Base-by-base conservation (phyloP, 345 rosid species). In the Gossypium rotundifolium region DNA sequence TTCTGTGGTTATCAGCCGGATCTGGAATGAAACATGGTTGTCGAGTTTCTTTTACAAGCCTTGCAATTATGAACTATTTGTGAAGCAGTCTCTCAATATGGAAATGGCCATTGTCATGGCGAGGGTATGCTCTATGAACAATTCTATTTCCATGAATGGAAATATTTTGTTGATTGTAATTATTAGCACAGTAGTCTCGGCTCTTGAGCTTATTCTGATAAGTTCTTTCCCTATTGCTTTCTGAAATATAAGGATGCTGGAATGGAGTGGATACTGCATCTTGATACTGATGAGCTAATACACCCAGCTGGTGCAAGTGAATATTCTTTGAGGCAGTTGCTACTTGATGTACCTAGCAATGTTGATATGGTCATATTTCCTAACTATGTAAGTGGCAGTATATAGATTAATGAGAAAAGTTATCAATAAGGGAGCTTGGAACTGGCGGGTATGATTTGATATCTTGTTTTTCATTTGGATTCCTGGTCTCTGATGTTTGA, bases 61-160 rank as follows among this genome's bases (percentile, higher is more conserved):
- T 7, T 95, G 98, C 84, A 95, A 93, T 81, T 91, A 91, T 74
- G 99, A 95, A 83, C 83, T 95, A 69, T 93, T 95, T 83, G 99
- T 95, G 71, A 95, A 95, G 85, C 99, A 95, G 76, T 91, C 98
- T 73, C 98, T 95, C 84, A 90, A 95, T 80, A 95, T 95, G 99
- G 99, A 95, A 87, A 95, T 95, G 99, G 99, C 98, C 54, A 91
- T 95, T 80, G 90, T 90, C 86, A 91, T 91, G 99, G 99, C 97
- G 76, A 93, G 98, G 96, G 98, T 95, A 91, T 66, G 92, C 23
- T 48, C 14, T 55, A 42, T 62, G 7, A 23, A 59, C 27, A 16
- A 59, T 25, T 59, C 2, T 59, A 12, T 59, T 11, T 59, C 27
- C 64, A 25, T 25, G 40, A 59, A 55, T 67, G 9, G 67, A 23